phyloP scores from a whole-genome alignment of 2,329 filamentous ascomycete genomes.

The Calonectria henricotiae region DNA sequence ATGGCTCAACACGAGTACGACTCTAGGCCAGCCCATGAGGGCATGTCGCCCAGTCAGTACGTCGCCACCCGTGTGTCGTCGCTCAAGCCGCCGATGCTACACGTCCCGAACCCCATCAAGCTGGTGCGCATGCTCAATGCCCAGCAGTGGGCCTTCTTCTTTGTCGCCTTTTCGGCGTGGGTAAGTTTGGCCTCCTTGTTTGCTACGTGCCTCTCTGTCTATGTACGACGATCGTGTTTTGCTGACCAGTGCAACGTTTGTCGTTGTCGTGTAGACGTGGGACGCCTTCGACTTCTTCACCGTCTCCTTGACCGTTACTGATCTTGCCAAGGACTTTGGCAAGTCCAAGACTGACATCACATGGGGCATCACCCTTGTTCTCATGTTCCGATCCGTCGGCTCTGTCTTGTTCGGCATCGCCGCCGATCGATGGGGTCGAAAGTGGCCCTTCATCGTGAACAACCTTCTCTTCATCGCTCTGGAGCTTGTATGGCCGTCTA shows the following conservation, averaged over 20 bases:
- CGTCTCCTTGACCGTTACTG: constrained; percentile 72
- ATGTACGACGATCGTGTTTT: background rate
- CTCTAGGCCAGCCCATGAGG: constrained; percentile 64
- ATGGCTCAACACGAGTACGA: constrained; percentile 53
- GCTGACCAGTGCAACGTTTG: background rate
- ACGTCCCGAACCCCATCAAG: constrained; percentile 69
- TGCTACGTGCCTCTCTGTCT: background rate
- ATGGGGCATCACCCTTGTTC: constrained; percentile 76
- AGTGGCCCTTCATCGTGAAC: constrained; percentile 84
- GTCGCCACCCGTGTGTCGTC: constrained; percentile 68
- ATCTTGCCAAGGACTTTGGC: constrained; percentile 69
- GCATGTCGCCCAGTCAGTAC: constrained; percentile 68
- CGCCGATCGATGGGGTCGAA: constrained; percentile 72
- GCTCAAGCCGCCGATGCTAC: constrained; percentile 72
- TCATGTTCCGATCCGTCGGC: constrained; percentile 74
- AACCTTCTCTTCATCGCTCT: constrained; percentile 81
- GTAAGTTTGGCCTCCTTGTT: constrained; percentile 56
- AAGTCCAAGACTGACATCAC: constrained; percentile 73
- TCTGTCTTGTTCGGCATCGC: constrained; percentile 71
- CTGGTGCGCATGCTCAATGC: constrained; percentile 66
- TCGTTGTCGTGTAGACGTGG: constrained; percentile 66
- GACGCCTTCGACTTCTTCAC: constrained; percentile 80
- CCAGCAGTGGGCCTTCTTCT: constrained; percentile 72
- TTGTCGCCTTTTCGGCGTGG: constrained; percentile 72
- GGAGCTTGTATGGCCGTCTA: constrained; percentile 71